These are phyloP conservation scores for Capsicum chinense DNA, from an alignment of 257 asterid species.

Conservation along the genomic window DNA sequence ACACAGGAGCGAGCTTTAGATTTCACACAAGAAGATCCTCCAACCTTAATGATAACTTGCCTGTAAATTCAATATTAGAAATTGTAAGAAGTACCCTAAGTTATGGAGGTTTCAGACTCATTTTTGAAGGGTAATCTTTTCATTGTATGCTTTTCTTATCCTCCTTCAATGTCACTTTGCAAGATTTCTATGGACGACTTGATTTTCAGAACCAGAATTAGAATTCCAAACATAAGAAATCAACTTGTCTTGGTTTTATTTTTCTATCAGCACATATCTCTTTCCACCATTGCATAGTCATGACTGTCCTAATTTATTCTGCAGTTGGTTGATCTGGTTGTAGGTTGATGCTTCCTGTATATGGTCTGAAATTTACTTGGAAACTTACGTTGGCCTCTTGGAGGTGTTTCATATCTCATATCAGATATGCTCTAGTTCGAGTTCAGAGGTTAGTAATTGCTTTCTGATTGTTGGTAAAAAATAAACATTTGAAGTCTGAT, in stretches of 20 bases:
- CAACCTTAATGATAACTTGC: slow-evolving; percentile 41
- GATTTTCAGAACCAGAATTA: not conserved
- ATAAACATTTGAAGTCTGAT: not conserved
- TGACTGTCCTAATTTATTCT: slow-evolving; percentile 28
- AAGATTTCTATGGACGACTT: not conserved
- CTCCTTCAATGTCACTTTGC: slow-evolving; percentile 4
- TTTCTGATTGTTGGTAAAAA: not conserved
- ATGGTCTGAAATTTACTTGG: slow-evolving; percentile 59
- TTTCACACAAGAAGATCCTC: slow-evolving; percentile 43
- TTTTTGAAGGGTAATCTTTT: slow-evolving; percentile 77
- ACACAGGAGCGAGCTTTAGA: slow-evolving; percentile 41
- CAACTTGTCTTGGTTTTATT: slow-evolving; percentile 6
- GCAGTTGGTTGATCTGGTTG: slow-evolving; percentile 36
- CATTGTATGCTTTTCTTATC: slow-evolving; percentile 10
- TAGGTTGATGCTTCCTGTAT: slow-evolving; percentile 77
- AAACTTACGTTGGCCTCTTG: slow-evolving; percentile 59
- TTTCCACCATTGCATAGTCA: slow-evolving; percentile 21
- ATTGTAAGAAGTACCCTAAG: slow-evolving; percentile 56
- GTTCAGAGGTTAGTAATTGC: slow-evolving; percentile 53
- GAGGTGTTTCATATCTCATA: slow-evolving; percentile 49
- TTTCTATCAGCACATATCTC: not conserved
- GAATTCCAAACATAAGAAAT: slow-evolving; percentile 15
- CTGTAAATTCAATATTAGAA: slow-evolving; percentile 50
- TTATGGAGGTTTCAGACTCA: slow-evolving; percentile 59
- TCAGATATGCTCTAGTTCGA: slow-evolving; percentile 53